Percentiles rank a stretch among this genome's conserved stretches.
Conservation (phyloP, 106 monocot species). For the Platanthera guangdongensis region DNA sequence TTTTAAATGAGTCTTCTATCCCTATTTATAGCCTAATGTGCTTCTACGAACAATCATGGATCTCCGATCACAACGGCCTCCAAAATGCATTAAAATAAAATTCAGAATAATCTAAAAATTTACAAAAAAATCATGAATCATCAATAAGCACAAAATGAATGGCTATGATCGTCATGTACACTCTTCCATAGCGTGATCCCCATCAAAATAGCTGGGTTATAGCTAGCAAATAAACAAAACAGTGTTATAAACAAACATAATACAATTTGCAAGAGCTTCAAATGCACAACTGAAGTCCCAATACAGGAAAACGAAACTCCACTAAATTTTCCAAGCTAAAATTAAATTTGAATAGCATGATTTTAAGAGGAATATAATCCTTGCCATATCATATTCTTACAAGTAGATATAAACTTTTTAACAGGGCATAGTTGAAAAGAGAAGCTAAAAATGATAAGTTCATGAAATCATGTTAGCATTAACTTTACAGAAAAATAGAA, state of each 20-base stretch:
- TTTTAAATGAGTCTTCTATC: too few species aligned
- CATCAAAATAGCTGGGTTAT: too few species aligned
- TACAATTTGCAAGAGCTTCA: not conserved
- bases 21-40: too few species aligned
- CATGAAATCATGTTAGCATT: not conserved
- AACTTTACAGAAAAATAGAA: not conserved
- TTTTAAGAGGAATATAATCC: not conserved
- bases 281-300: not conserved
- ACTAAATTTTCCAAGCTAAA: not conserved
- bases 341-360: not conserved
- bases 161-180: too few species aligned
- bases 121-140: too few species aligned
- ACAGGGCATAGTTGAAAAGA: not conserved
- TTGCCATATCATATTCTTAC: not conserved
- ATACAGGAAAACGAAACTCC: not conserved
- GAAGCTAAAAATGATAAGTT: not conserved
- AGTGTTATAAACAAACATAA: not conserved
- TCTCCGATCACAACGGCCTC: too few species aligned
- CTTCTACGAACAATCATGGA: too few species aligned
- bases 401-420: not conserved
- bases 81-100: too few species aligned
- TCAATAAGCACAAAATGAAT: too few species aligned
- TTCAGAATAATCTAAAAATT: too few species aligned
- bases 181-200: too few species aligned
- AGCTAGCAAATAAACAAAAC: not conserved